Evolutionary conservation across 2,329 filamentous ascomycete species (phyloP), one percentile per base, ranked within the genome.

Genomic region (Coniochaeta pulveracea): DNA sequence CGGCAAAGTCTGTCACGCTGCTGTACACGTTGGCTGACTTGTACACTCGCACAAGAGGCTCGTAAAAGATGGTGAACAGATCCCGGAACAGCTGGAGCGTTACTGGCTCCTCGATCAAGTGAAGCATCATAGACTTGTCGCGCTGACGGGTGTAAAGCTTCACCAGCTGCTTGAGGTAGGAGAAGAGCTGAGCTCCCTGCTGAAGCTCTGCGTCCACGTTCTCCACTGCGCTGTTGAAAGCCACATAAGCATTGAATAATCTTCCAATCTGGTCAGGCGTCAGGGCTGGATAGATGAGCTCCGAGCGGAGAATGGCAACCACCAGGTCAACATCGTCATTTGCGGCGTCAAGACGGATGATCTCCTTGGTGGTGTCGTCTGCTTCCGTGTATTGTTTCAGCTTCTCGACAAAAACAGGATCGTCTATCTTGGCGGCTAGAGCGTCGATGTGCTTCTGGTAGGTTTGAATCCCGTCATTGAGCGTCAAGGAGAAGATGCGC

Each of bases 1-100:
- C 68, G 1, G 89, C 83, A 60, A 98, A 96, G 56, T 98, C 91
- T 1, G 89, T 96, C 39, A 98, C 89, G 51, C 84, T 93, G 63
- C 78, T 91, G 66, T 96, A 96, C 17, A 98, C 89, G 47, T 96
- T 98, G 43, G 91, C 91, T 14, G 88, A 94, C 60, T 96, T 98
- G 68, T 98, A 98, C 0, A 98, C 91, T 30, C 91, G 75, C 11
- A 98, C 85, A 15, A 98, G 76, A 0, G 91, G 91, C 53, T 98
- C 91, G 58, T 98, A 98, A 62, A 98, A 98, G 52, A 98, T 96
- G 21, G 86, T 93, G 55, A 98, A 96, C 16, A 98, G 69, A 49
- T 98, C 91, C 30, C 86, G 77, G 69, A 98, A 91, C 18, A 98
- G 70, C 51, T 93, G 82, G n/a, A 98, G 67, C 0, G 91, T 96